A percentile compares a stretch with the other conserved stretches of the same genome.
phyloP scores from a whole-genome alignment of 768 basidiomycete genomes.

The Mycena capillaripes region DNA sequence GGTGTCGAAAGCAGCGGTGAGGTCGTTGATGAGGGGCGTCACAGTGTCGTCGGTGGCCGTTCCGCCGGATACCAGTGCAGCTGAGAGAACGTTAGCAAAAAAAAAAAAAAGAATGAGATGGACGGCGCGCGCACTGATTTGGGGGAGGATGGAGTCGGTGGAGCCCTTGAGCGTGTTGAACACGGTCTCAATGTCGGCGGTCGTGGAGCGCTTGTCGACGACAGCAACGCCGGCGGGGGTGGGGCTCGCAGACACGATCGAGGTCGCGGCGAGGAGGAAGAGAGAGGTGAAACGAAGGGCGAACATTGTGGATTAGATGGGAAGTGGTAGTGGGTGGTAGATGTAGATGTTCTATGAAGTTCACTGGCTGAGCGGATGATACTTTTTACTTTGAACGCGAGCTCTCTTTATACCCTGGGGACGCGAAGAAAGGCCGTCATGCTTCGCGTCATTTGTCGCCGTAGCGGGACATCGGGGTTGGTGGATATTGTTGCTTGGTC shows the following conservation, averaged over 20 bases:
- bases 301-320: constrained; percentile 29
- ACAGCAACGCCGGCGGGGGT: constrained; percentile 12
- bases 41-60: constrained; percentile 38
- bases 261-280: constrained; percentile 26
- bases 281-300: constrained; percentile 29
- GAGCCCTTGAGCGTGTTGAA: constrained; percentile 38
- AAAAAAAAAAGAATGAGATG: not conserved
- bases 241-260: constrained; percentile 32
- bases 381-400: too few relatives aligned
- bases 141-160: constrained; percentile 37
- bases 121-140: constrained; percentile 36
- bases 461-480: too few relatives aligned
- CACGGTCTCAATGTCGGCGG: constrained; percentile 38
- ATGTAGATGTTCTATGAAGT: not conserved
- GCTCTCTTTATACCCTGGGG: not conserved
- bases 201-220: constrained; percentile 30
- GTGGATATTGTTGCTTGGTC: not conserved
- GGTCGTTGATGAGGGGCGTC: constrained; percentile 40
- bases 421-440: not conserved
- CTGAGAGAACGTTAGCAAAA: not conserved
- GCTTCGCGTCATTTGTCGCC: not conserved
- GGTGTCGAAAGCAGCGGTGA: constrained; percentile 40
- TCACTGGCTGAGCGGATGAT: constrained; percentile 16
- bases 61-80: constrained; percentile 29
- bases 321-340: not conserved